Conservation (phyloP, 1,139 yeast species). For the Nakaseomyces delphensis region DNA sequence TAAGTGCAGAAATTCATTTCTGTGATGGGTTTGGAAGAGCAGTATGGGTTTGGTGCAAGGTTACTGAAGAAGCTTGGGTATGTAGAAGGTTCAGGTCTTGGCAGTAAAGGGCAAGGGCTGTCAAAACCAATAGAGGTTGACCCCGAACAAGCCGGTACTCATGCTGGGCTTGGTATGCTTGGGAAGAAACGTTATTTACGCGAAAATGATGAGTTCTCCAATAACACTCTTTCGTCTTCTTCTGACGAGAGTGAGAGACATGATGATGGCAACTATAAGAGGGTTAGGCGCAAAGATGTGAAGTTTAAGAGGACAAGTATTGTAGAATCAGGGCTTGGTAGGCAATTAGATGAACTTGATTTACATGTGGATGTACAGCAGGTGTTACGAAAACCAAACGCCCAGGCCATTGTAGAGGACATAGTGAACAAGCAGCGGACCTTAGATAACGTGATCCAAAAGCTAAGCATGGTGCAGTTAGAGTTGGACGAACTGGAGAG, state of each 20-base stretch:
- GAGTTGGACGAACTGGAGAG: slow-evolving; percentile 1
- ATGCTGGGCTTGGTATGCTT: slow-evolving; percentile 56
- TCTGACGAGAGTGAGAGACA: slow-evolving; percentile 11
- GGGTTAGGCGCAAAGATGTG: not conserved
- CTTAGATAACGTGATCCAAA: not conserved
- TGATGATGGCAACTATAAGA: no score
- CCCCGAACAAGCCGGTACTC: slow-evolving; percentile 48
- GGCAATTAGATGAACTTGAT: not conserved
- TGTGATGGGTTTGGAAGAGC: slow-evolving; percentile 15
- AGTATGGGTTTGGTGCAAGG: slow-evolving; percentile 81
- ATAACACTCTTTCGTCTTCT: slow-evolving; percentile 6
- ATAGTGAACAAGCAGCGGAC: not conserved
- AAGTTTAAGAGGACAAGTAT: slow-evolving; percentile 11
- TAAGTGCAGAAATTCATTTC: no score
- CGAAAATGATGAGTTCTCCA: slow-evolving; percentile 9
- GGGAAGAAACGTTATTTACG: slow-evolving; percentile 8
- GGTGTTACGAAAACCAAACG: not conserved
- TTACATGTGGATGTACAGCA: not conserved
- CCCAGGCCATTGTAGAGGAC: not conserved
- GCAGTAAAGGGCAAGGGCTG: slow-evolving; percentile 62
- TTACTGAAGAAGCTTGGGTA: slow-evolving; percentile 83
- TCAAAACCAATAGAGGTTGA: slow-evolving; percentile 67
- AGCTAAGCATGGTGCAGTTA: not conserved
- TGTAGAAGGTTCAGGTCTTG: slow-evolving; percentile 73
- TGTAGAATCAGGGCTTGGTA: slow-evolving; percentile 4